A percentile compares a stretch with the other conserved stretches of the same genome.
These are phyloP conservation scores for Ichthyophthirius multifiliis DNA, from an alignment of 169 alveolate genomes.

Conservation along the genomic window DNA sequence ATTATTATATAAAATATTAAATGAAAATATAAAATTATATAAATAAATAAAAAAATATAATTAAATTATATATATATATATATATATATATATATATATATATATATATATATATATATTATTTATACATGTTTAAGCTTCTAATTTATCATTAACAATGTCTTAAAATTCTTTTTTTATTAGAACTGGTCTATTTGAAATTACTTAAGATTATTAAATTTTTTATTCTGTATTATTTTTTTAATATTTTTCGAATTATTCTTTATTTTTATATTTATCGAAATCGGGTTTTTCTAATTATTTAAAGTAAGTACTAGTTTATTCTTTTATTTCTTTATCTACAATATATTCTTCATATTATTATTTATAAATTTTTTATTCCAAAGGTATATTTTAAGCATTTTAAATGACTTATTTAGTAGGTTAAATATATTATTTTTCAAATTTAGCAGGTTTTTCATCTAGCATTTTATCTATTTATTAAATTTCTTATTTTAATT, in stretches of 20 bases:
- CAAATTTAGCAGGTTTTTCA: neutral
- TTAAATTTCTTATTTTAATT: neutral
- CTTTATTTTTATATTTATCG: neutral
- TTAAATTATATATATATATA: too few species aligned
- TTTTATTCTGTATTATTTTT: neutral
- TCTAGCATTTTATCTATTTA: neutral
- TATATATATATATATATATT: neutral
- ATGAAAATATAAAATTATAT: neutral
- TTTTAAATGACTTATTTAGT: neutral
- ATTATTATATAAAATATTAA: too few species aligned
- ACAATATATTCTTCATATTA: conserved; percentile 2
- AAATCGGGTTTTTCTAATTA: neutral
- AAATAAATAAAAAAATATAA: neutral
- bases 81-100: neutral
- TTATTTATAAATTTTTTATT: neutral
- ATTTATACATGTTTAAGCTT: neutral
- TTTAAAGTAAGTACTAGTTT: neutral
- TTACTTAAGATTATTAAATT: neutral
- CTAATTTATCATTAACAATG: neutral
- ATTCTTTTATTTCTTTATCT: neutral
- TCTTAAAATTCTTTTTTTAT: neutral
- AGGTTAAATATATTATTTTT: neutral
- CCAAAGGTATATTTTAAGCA: neutral
- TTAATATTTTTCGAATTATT: neutral
- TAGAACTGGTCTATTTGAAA: neutral